These are phyloP conservation scores for Zalaria sp. DNA, from an alignment of 2,329 filamentous ascomycete species.

Conservation along the genomic window DNA sequence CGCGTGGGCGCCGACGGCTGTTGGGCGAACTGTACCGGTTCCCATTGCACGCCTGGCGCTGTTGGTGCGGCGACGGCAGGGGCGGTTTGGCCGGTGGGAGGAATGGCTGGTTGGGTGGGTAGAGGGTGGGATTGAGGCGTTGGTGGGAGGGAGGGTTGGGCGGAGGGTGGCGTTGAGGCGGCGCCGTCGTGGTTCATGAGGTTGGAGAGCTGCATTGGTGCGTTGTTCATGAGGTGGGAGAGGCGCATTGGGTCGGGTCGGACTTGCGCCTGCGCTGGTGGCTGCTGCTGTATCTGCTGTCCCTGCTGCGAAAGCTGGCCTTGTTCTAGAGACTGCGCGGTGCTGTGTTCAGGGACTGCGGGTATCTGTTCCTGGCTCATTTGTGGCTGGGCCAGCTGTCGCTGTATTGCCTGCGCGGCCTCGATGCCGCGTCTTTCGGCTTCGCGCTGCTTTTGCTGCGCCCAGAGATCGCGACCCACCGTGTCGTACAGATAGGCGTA, in stretches of 20 bases:
- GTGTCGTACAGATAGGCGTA: slow-evolving; percentile 66
- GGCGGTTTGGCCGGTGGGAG: background rate
- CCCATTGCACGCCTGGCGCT: slow-evolving; percentile 5
- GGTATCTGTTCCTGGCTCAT: no score
- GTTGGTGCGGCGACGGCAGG: slow-evolving; percentile 2
- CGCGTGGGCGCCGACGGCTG: slow-evolving; percentile 11
- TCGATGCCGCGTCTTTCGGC: slow-evolving; percentile 5
- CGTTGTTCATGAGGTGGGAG: slow-evolving; percentile 16
- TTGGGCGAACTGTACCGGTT: slow-evolving; percentile 1
- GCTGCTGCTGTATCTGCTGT: no score
- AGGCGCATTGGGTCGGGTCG: slow-evolving; percentile 12
- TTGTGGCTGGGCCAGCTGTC: no score
- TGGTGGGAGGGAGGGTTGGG: background rate
- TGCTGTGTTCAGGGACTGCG: no score
- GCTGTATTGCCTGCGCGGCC: background rate
- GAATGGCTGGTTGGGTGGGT: background rate
- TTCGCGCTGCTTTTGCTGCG: slow-evolving; percentile 11
- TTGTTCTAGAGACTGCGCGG: slow-evolving; percentile 5
- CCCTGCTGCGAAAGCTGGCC: background rate
- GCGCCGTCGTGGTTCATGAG: slow-evolving; percentile 6
- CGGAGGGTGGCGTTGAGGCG: background rate
- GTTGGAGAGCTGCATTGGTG: slow-evolving; percentile 7
- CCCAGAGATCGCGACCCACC: slow-evolving; percentile 45
- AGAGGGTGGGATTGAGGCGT: background rate
- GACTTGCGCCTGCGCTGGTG: background rate